A percentile compares a stretch with the other conserved stretches of the same genome.
Conservation (phyloP, 495 filamentous ascomycete species). For the Neurospora discreta region DNA sequence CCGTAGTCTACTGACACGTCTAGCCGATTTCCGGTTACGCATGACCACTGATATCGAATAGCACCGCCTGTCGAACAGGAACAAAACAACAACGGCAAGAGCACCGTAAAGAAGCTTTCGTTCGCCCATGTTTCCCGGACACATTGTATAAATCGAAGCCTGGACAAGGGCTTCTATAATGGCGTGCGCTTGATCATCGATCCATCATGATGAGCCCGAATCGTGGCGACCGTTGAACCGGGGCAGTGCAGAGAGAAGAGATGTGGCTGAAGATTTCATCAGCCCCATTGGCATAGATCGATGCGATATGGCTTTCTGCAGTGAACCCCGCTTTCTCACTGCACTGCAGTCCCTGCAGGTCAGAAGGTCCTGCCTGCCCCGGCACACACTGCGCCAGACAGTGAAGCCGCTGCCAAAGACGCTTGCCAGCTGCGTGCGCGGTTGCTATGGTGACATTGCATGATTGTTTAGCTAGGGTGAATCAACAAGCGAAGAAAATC, state of each 20-base stretch:
- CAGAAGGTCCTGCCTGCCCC: neutral
- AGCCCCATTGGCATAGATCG: neutral
- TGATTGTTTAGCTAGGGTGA: conserved; percentile 9
- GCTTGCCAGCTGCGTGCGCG: conserved; percentile 2
- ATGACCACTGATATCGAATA: neutral
- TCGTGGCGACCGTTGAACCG: neutral
- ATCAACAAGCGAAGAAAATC: neutral
- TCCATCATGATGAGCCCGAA: neutral
- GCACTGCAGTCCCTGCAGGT: neutral
- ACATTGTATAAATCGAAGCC: neutral
- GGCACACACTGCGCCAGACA: neutral
- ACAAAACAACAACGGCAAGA: neutral
- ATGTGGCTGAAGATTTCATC: neutral
- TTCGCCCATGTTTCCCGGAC: neutral
- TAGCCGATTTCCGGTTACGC: neutral
- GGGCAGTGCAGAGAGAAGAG: neutral
- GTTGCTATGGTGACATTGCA: conserved; percentile 15
- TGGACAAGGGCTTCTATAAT: neutral
- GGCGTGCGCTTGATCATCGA: neutral
- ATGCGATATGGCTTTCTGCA: neutral
- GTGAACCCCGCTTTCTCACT: neutral
- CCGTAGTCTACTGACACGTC: neutral
- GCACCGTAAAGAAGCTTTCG: neutral
- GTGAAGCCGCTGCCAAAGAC: neutral
- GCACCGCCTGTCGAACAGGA: neutral